Evolutionary conservation across 2,329 filamentous ascomycete genomes (phyloP), one percentile per base, ranked within the genome.

Genomic region (Aspergillus aculeatus): DNA sequence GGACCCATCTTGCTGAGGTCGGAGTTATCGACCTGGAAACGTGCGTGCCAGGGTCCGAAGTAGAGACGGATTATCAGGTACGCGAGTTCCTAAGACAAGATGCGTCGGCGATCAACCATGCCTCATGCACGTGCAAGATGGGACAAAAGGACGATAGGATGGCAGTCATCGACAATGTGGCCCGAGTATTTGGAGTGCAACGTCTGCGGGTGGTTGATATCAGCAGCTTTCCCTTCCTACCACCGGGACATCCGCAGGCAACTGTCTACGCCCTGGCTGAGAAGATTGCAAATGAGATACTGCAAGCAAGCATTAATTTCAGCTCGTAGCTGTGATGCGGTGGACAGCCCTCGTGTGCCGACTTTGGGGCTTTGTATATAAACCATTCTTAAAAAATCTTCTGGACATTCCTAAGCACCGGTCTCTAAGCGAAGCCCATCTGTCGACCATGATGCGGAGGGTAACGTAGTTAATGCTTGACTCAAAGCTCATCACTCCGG

Each of bases 11-110:
- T 5, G 72, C 55, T 7, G 63, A 74, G 52, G 57, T 61, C 9
- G 50, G 64, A 2, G 65, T 76, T 19, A 58, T 67, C 14, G 62
- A 73, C 14, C 75, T 72, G 0, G 63, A 67, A 0, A 75, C 79
- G 61, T 59, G 67, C 38, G 67, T 68, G 56, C 74, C 80, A 0
- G 74, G 80, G 1, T 23, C 57, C 11, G 62, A 74, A 19, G 64
- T 78, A 21, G 61, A 70, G 21, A 75, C 74, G 0, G 77, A 82
- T 60, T 72, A 66, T 19, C 65, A 81, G 53, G 77, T 83, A 7
- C 62, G 77, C 9, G 58, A 71, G 2, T 66, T 56, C 12, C 66
- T 76, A 16, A 50, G 60, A 19, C 41, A 66, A 7, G 67, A 54
- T 47, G 50, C 72, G 26, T 65, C 57, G 16, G 69, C 71, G 0